These are phyloP conservation scores for Saprolegnia parasitica DNA, from an alignment of 352 stramenopile species.

Conservation along the genomic window DNA sequence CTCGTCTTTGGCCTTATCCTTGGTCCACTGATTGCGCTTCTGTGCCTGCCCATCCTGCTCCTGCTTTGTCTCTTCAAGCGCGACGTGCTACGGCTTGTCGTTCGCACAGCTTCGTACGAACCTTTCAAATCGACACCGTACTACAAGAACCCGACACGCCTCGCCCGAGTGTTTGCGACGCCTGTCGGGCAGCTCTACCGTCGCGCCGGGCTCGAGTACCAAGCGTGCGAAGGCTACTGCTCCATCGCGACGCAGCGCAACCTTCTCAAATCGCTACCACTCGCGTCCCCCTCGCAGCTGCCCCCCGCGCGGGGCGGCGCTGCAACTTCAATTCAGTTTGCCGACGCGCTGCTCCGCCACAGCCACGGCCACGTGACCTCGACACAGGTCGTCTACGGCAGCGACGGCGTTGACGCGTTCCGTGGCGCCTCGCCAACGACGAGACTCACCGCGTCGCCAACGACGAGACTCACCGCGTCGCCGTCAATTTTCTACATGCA, in stretches of 20 bases:
- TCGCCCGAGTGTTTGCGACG: slow-evolving; percentile 3
- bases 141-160: slow-evolving; percentile 8
- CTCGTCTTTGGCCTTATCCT: not conserved
- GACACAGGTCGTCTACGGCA: slow-evolving; percentile 21
- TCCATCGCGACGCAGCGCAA: slow-evolving; percentile 11
- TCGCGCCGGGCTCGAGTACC: slow-evolving; percentile 12
- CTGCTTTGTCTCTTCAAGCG: slow-evolving; percentile 16
- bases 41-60: slow-evolving; percentile 12
- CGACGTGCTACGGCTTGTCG: not conserved
- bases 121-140: not conserved
- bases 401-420: slow-evolving; percentile 16
- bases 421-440: slow-evolving; percentile 11
- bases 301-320: not conserved
- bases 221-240: slow-evolving; percentile 23
- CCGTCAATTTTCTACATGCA: slow-evolving; percentile 24
- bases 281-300: not conserved
- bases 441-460: slow-evolving; percentile 10
- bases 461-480: slow-evolving; percentile 14
- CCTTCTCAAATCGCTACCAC: slow-evolving; percentile 23
- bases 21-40: not conserved
- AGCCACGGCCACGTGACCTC: not conserved
- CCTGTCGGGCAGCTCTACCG: slow-evolving; percentile 21
- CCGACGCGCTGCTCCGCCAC: not conserved
- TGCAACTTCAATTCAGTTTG: not conserved
- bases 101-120: not conserved